A percentile compares a stretch with the other conserved stretches of the same genome.
Conservation (phyloP, 176 grass and related monocot genomes). For the Phoenix roebelenii region DNA sequence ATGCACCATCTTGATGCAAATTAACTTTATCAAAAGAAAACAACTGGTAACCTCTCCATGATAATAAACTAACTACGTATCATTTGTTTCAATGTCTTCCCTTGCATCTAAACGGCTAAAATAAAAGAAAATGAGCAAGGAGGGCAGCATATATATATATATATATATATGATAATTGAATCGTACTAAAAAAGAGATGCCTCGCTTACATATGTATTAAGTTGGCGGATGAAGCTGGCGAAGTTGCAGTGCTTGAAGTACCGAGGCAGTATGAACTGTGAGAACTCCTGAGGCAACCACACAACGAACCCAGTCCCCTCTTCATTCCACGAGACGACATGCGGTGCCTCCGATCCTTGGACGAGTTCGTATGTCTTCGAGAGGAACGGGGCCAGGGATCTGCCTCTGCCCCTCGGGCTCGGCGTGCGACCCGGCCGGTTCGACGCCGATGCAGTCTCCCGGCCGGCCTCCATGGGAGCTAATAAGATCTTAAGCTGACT, state of each 20-base stretch:
- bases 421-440: neutral
- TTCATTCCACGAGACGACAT: neutral
- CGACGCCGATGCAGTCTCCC: too few species aligned
- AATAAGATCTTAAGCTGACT: too few species aligned
- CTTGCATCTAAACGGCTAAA: too few species aligned
- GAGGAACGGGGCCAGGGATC: neutral
- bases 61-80: too few species aligned
- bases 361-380: neutral
- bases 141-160: too few species aligned
- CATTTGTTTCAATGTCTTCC: too few species aligned
- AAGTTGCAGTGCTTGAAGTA: slow-evolving; percentile 2
- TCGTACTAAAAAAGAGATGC: neutral
- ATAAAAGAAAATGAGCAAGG: too few species aligned
- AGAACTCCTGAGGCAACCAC: neutral
- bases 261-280: neutral
- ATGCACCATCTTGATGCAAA: too few species aligned
- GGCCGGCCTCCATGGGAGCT: too few species aligned
- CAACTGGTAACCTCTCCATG: too few species aligned
- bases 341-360: neutral
- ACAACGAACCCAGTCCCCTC: neutral
- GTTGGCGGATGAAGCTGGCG: neutral
- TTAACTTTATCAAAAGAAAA: too few species aligned
- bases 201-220: slow-evolving; percentile 1
- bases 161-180: too few species aligned
- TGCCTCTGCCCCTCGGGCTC: neutral